Conservation (phyloP, 768 basidiomycete species). For the Tulasnella sp. region DNA sequence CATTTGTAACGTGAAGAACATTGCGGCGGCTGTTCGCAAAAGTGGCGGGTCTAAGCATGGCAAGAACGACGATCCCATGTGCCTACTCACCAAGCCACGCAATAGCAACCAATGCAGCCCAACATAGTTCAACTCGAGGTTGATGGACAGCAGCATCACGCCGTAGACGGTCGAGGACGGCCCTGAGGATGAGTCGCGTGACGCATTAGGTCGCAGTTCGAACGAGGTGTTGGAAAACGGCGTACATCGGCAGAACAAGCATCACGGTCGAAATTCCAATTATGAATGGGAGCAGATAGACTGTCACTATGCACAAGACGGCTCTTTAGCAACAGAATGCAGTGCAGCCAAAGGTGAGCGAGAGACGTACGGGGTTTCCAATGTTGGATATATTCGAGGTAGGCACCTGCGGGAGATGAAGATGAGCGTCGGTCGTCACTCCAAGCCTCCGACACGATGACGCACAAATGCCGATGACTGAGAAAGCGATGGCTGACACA, state of each 20-base stretch:
- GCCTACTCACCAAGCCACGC: constrained; percentile 3
- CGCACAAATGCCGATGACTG: constrained; percentile 5
- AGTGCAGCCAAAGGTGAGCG: neutral
- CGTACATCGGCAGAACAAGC: neutral
- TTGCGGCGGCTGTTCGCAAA: neutral
- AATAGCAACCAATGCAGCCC: neutral
- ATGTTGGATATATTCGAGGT: constrained; percentile 10
- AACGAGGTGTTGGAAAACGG: neutral
- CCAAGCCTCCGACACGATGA: neutral
- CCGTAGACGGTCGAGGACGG: constrained; percentile 1
- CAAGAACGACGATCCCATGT: neutral
- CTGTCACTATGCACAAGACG: neutral
- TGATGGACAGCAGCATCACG: constrained; percentile 10
- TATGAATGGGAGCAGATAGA: constrained; percentile 1
- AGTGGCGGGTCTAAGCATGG: neutral
- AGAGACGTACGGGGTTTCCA: neutral
- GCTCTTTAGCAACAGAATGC: neutral
- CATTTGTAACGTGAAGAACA: constrained; percentile 3
- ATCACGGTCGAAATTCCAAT: neutral
- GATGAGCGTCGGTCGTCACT: neutral
- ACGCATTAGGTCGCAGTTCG: neutral
- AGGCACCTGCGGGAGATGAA: neutral
- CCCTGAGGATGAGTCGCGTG: neutral
- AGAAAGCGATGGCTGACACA: neutral
- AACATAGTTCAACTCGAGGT: constrained; percentile 7